Evolutionary conservation across 2,329 filamentous ascomycete genomes (phyloP).

Genomic region (Immersiporthe knoxdaviesiana): DNA sequence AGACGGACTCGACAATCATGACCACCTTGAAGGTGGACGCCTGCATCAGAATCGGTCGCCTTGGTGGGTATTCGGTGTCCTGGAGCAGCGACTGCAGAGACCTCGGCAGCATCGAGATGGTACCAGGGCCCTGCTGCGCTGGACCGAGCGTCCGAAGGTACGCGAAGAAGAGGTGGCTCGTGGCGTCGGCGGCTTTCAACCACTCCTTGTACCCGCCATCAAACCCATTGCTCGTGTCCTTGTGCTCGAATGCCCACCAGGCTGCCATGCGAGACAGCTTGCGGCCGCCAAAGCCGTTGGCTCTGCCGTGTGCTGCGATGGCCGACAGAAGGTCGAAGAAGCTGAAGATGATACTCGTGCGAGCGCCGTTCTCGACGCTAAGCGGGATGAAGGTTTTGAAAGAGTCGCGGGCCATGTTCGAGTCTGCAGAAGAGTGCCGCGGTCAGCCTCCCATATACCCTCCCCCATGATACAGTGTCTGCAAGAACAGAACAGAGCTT

Average conservation of each 20-base stretch:
- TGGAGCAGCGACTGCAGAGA: constrained; percentile 89
- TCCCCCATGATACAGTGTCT: neutral
- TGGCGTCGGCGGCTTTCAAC: constrained; percentile 89
- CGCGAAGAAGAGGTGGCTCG: constrained; percentile 96
- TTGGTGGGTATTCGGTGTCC: constrained; percentile 92
- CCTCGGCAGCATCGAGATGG: constrained; percentile 84
- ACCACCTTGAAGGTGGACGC: constrained; percentile 84
- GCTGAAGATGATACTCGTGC: constrained; percentile 88
- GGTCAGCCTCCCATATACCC: neutral
- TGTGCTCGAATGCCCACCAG: constrained; percentile 98
- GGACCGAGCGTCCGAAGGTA: constrained; percentile 90
- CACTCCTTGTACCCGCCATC: constrained; percentile 92
- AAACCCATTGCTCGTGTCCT: constrained; percentile 85
- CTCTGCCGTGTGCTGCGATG: constrained; percentile 89
- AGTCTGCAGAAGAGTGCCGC: constrained; percentile 64
- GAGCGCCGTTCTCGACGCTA: constrained; percentile 84
- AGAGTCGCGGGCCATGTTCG: constrained; percentile 85
- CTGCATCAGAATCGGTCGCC: constrained; percentile 75
- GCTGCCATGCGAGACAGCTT: constrained; percentile 94
- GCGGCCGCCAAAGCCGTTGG: constrained; percentile 87
- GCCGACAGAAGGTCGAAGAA: constrained; percentile 94
- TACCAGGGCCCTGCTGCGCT: constrained; percentile 69
- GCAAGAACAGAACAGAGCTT: constrained; percentile 16
- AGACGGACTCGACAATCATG: constrained; percentile 96
- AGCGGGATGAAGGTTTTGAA: constrained; percentile 97